Evolutionary conservation across 2,329 filamentous ascomycete species (phyloP).

Genomic region (Akanthomyces dipterigenus): DNA sequence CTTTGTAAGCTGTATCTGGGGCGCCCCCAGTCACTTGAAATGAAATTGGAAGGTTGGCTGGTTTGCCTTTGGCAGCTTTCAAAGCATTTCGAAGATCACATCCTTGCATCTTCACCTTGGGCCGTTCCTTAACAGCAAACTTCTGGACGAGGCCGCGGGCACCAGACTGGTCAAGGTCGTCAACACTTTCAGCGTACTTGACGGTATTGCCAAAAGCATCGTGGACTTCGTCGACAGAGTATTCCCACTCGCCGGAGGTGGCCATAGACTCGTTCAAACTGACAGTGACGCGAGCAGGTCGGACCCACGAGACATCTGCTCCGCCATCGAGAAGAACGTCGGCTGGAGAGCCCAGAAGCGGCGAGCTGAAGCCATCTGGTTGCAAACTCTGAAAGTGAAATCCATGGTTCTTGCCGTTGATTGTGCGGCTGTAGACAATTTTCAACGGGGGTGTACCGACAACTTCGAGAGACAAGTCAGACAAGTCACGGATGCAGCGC

Average conservation of each 20-base stretch:
- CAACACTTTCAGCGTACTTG: constrained; percentile 59
- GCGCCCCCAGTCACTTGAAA: constrained; percentile 56
- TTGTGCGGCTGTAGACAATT: constrained; percentile 82
- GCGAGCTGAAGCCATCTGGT: constrained; percentile 77
- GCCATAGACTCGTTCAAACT: constrained; percentile 86
- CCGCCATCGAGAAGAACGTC: constrained; percentile 54
- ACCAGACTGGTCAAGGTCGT: constrained; percentile 63
- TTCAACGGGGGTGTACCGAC: constrained; percentile 85
- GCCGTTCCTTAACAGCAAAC: constrained; percentile 82
- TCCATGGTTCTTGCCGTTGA: constrained; percentile 76
- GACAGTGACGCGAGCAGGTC: constrained; percentile 66
- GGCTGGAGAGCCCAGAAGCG: constrained; percentile 58
- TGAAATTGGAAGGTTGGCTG: constrained; percentile 61
- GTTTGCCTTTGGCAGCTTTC: constrained; percentile 71
- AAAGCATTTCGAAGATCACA: constrained; percentile 78
- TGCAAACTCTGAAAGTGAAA: constrained; percentile 92
- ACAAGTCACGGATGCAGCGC: constrained; percentile 82
- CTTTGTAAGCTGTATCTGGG: constrained; percentile 59
- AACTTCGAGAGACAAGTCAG: constrained; percentile 75
- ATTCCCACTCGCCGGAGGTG: constrained; percentile 74
- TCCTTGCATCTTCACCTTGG: constrained; percentile 60
- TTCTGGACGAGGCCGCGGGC: constrained; percentile 62
- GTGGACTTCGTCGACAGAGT: constrained; percentile 84
- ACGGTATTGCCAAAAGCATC: constrained; percentile 86
- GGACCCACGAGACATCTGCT: constrained; percentile 75